Base-by-base conservation (phyloP, 2,329 filamentous ascomycete genomes). In the Sclerotinia minor region DNA sequence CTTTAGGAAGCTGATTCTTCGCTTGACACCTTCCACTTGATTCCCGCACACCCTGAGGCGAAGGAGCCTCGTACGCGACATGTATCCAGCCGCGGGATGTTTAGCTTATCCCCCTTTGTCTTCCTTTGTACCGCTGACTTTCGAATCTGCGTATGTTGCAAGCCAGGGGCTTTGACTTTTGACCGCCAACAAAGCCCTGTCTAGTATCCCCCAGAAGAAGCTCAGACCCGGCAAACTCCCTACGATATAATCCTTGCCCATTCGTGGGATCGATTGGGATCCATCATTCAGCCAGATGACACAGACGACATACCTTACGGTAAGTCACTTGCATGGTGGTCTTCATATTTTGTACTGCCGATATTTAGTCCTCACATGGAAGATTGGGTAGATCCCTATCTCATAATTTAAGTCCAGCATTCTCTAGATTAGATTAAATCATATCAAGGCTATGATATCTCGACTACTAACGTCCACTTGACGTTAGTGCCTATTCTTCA, bases 281-380 rank as follows among this genome's bases (percentile, higher is more conserved):
- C 73, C 73, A 72, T 72, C 72, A 35, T 69, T 69, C 72, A 74
- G 69, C 73, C 71, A 74, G 68, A 76, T 76, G 75, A 76, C 75
- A 77, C 75, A 75, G 73, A 77, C 74, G 71, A 76, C 74, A 75
- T 76, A 73, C 64, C 74, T 72, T 68, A 74, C 74, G 70, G 70
- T 72, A 73, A 75, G 70, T 76, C 72, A 74, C 67, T 73, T 71
- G 71, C 73, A 75, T 74, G 72, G 74, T 72, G 72, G 69, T 68
- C 66, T 74, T 70, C 70, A 75, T 74, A 73, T 73, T 73, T 74
- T 75, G 73, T 73, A 69, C 70, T 71, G 68, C 74, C 72, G 73
- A 68, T 73, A 71, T 76, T 73, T 75, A 76, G 73, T 71, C 72
- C 73, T 69, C 65, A 71, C 71, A 67, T 71, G 65, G 68, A 72